Conservation (phyloP, 257 asterid genomes). For the Phtheirospermum japonicum region DNA sequence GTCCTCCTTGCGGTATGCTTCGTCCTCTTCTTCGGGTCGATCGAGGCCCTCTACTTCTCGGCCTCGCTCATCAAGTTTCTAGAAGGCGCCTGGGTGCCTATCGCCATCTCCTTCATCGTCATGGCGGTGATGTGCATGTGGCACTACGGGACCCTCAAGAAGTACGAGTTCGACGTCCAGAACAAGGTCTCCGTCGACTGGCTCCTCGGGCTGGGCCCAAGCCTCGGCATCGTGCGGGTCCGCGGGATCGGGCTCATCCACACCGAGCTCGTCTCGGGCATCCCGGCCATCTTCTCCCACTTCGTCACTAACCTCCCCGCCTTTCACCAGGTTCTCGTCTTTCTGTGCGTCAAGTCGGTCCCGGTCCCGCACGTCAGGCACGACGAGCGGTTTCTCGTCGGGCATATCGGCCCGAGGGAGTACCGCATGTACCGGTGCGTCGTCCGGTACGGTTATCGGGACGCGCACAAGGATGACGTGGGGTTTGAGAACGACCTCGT, state of each 20-base stretch:
- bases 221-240: slow-evolving; percentile 80
- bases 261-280: slow-evolving; percentile 85
- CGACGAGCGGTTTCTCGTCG: slow-evolving; percentile 79
- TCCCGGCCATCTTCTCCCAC: slow-evolving; percentile 92
- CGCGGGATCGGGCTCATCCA: slow-evolving; percentile 91
- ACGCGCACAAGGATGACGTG: slow-evolving; percentile 70
- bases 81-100: slow-evolving; percentile 88
- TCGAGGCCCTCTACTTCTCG: slow-evolving; percentile 75
- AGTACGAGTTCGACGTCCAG: slow-evolving; percentile 80
- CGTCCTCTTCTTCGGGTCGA: slow-evolving; percentile 70
- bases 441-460: slow-evolving; percentile 88
- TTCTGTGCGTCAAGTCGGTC: slow-evolving; percentile 85
- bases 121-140: slow-evolving; percentile 79
- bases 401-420: slow-evolving; percentile 77
- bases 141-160: slow-evolving; percentile 84
- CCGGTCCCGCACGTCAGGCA: slow-evolving; percentile 78
- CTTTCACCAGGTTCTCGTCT: slow-evolving; percentile 83
- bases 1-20: slow-evolving; percentile 62
- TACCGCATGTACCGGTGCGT: slow-evolving; percentile 76
- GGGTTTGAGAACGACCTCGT: slow-evolving; percentile 76
- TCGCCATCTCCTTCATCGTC: slow-evolving; percentile 62
- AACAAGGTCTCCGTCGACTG: slow-evolving; percentile 89
- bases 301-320: slow-evolving; percentile 93
- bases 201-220: slow-evolving; percentile 78
- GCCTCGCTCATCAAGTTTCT: slow-evolving; percentile 78